A percentile compares a stretch with the other conserved stretches of the same genome.
Conservation (phyloP, 768 basidiomycete genomes). For the Dentipellis sp. region DNA sequence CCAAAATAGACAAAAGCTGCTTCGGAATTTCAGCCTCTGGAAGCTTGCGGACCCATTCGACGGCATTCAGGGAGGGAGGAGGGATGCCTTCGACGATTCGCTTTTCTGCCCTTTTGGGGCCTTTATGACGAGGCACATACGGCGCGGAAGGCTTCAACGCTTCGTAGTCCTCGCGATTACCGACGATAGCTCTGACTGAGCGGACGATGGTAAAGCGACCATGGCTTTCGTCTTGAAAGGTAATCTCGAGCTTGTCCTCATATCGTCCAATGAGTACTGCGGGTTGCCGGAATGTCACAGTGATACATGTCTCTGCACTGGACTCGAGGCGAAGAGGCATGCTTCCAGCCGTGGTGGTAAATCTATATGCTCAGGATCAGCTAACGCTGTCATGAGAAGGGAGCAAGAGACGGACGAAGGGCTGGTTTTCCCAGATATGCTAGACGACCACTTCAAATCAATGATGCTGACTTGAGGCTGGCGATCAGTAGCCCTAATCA, state of each 20-base stretch:
- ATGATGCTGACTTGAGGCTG: neutral
- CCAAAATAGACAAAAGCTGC: conserved; percentile 5
- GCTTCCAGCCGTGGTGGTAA: neutral
- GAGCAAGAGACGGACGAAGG: too few relatives aligned
- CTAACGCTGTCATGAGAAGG: neutral
- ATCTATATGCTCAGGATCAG: neutral
- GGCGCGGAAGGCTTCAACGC: conserved; percentile 35
- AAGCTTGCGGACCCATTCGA: conserved; percentile 33
- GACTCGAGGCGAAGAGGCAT: neutral
- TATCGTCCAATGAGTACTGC: conserved; percentile 30
- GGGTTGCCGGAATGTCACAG: conserved; percentile 8
- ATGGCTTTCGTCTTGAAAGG: conserved; percentile 29
- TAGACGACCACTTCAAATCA: neutral
- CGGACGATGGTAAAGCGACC: conserved; percentile 40
- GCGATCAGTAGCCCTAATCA: neutral
- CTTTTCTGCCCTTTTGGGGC: conserved; percentile 8
- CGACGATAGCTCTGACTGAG: conserved; percentile 35
- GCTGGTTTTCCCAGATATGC: neutral
- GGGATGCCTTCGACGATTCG: conserved; percentile 23
- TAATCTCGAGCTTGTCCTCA: conserved; percentile 38
- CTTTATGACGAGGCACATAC: conserved; percentile 24
- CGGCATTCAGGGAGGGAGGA: conserved; percentile 31
- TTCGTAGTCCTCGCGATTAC: conserved; percentile 39
- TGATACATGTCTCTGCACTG: neutral
- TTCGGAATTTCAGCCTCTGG: conserved; percentile 19